Base-by-base conservation (phyloP, 441 rosid genomes). In the Daphne laureola region DNA sequence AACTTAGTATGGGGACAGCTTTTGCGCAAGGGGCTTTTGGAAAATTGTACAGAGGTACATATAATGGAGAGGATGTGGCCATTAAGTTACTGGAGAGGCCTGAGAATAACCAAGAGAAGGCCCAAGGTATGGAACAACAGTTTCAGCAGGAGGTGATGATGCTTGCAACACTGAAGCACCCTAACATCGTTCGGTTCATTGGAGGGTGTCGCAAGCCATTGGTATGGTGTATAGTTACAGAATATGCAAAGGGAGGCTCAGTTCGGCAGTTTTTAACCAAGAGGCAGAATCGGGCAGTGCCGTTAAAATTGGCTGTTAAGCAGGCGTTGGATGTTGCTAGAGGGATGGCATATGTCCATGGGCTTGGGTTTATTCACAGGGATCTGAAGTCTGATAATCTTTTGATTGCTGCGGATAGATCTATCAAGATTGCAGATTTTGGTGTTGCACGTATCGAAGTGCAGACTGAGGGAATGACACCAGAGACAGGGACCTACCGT, bases 1-100 rank as follows among this genome's bases (percentile, higher is more conserved):
- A 83, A 60, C 95, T 90, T 54, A 82, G 80, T 64, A 82, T 88
- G 95, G 93, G 95, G 18, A 77, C 82, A 1, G 86, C 96, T 53
- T 86, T 91, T 79, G 98, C 98, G 0, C 98, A 91, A 70, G 98
- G 98, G 18, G 96, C 98, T 18, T 91, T 91, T 71, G 98, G 98
- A 43, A 91, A 88, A 69, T 73, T 91, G 51, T 91, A 91, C 59
- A 82, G 79, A 76, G 98, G 98, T 35, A 86, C 95, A 51, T 91
- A 88, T 61, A 82, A 82, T 51, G 95, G 98, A 13, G 96, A 91
- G 53, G 90, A 91, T 56, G 95, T 87, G 54, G 98, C 96, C 0
- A 86, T 88, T 63, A 91, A 87, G 84, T 79, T 91, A 51, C 70
- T 87, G 41, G 96, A 88, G 78, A 88, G 95, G 76, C 96, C 95